Base-by-base conservation (phyloP, 306 rosid genomes). In the Gynostemma pentaphyllum region DNA sequence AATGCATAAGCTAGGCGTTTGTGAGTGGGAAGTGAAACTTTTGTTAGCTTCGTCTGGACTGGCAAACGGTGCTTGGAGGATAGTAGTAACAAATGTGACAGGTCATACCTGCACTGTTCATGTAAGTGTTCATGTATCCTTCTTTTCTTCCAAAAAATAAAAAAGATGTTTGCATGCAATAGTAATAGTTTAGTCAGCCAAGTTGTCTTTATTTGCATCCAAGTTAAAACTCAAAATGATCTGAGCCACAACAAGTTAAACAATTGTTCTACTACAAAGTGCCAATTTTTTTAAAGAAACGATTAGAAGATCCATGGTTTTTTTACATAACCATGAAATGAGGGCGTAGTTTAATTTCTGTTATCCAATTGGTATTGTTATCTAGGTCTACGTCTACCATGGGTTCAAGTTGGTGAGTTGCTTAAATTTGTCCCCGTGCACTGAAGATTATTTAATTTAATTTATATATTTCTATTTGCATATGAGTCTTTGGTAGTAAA, bases 1-100 rank as follows among this genome's bases (percentile, higher is more conserved):
- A 82, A 92, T 92, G 99, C 95, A 92, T 68, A 86, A 86, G 76
- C 84, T 92, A 75, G 95, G 95, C 19, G 95, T 92, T 51, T 81
- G 82, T 73, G 94, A 80, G 62, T 92, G 96, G 99, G 99, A 92
- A 88, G 88, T 88, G 76, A 92, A 92, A 82, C 85, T 92, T 64
- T 88, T 94, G 95, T 73, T 92, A 52, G 68, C 85, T 66, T 83
- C 90, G 36, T 68, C 77, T 75, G 94, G 94, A 52, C 85, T 65
- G 72, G 95, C 82, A 34, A 84, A 88, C 75, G 90, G 89, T 74
- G 82, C 94, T 69, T 92, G 99, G 99, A 87, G 99, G 81, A 81
- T 88, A 64, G 78, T 86, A 46, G 99, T 92, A 52, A 88, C 92
- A 69, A 92, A 92, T 70, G 99, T 79, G 75, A 88, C 99, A 11